Evolutionary conservation across 768 basidiomycete species (phyloP).

Genomic region (Leccinum incarnatum): DNA sequence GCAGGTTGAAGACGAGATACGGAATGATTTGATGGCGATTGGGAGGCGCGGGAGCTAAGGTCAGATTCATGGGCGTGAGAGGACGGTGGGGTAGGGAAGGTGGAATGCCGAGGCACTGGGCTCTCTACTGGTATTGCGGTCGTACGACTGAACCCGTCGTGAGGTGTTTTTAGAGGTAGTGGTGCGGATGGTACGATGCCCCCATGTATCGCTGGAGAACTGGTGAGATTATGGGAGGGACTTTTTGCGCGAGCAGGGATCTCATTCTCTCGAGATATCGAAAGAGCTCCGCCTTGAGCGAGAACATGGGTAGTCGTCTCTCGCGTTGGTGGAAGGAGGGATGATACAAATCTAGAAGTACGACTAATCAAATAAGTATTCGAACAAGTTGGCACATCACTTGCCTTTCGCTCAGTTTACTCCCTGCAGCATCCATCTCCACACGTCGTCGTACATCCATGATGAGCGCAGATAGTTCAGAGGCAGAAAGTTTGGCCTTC

Average conservation of each 20-base stretch:
- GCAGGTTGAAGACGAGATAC: constrained; percentile 19
- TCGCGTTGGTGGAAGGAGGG: constrained; percentile 71
- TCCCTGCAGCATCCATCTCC: constrained; percentile 59
- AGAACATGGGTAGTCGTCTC: constrained; percentile 69
- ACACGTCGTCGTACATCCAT: constrained; percentile 73
- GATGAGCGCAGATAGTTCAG: constrained; percentile 68
- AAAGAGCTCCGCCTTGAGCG: constrained; percentile 53
- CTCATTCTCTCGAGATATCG: constrained; percentile 5
- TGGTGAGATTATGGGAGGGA: background rate
- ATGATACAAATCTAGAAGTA: constrained; percentile 54
- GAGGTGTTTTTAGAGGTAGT: background rate
- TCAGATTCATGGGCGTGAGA: constrained; percentile 16
- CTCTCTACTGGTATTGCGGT: constrained; percentile 20
- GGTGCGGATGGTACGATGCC: background rate
- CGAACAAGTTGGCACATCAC: background rate
- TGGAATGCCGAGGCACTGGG: constrained; percentile 3
- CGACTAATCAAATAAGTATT: background rate
- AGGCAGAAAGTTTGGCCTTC: constrained; percentile 67
- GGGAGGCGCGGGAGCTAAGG: constrained; percentile 27
- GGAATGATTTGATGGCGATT: constrained; percentile 17
- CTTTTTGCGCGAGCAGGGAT: background rate
- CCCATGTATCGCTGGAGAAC: background rate
- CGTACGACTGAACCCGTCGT: constrained; percentile 8
- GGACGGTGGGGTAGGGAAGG: constrained; percentile 25
- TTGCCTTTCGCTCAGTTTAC: constrained; percentile 17